These are phyloP conservation scores for Noccaea bulbosa DNA, from an alignment of 345 rosid species.

Conservation along the genomic window DNA sequence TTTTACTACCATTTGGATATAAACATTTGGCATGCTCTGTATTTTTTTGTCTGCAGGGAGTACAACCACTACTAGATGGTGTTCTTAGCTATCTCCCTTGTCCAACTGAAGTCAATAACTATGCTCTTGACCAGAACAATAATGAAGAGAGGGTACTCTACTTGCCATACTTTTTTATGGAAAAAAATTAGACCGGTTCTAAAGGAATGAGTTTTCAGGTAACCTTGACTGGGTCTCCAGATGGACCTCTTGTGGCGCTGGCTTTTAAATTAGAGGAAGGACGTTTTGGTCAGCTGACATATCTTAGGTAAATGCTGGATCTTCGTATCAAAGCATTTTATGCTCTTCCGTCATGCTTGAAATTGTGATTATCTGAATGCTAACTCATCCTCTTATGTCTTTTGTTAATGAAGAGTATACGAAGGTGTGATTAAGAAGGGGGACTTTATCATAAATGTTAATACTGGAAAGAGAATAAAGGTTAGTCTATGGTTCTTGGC, in stretches of 20 bases:
- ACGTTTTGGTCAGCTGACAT: slow-evolving; percentile 93
- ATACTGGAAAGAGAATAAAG: slow-evolving; percentile 96
- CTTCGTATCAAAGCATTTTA: neutral
- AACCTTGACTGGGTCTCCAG: slow-evolving; percentile 76
- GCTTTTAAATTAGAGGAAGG: slow-evolving; percentile 99
- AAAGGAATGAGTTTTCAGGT: slow-evolving; percentile 55
- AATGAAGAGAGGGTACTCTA: slow-evolving; percentile 80
- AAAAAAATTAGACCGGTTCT: slow-evolving; percentile 1
- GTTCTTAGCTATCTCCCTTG: slow-evolving; percentile 86
- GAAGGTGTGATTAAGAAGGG: slow-evolving; percentile 98
- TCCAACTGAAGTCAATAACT: slow-evolving; percentile 86
- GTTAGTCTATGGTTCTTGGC: slow-evolving; percentile 48
- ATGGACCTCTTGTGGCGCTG: slow-evolving; percentile 96
- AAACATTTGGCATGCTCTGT: slow-evolving; percentile 6
- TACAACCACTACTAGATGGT: slow-evolving; percentile 91
- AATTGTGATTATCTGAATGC: slow-evolving; percentile 32
- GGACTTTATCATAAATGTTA: slow-evolving; percentile 80
- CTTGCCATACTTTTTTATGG: slow-evolving; percentile 4
- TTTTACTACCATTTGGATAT: neutral
- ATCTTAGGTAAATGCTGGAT: slow-evolving; percentile 60
- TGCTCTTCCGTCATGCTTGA: no score
- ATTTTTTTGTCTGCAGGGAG: slow-evolving; percentile 61
- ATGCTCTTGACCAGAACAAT: slow-evolving; percentile 91
- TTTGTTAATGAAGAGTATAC: slow-evolving; percentile 64
- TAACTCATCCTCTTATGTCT: slow-evolving; percentile 37